Conservation (phyloP, 2,329 filamentous ascomycete species). For the Phyllosticta citribraziliensis region DNA sequence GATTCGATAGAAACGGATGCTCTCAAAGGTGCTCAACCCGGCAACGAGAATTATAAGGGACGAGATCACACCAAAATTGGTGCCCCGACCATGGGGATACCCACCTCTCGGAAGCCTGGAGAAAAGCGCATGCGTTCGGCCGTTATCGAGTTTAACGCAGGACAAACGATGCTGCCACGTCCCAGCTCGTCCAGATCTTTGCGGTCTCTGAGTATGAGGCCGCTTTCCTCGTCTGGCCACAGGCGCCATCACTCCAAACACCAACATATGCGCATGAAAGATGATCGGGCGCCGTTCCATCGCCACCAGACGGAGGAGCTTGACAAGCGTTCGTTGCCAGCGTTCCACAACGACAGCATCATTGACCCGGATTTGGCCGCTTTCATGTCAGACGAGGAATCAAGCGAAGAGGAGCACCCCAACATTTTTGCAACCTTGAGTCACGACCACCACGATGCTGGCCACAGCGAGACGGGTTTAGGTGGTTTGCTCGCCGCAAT, state of each 20-base stretch:
- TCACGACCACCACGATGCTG: slow-evolving; percentile 51
- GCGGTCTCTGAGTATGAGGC: slow-evolving; percentile 60
- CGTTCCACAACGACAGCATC: slow-evolving; percentile 98
- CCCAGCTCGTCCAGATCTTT: slow-evolving; percentile 90
- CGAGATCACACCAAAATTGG: slow-evolving; percentile 34
- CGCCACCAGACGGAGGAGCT: slow-evolving; percentile 60
- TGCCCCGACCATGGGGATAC: slow-evolving; percentile 55
- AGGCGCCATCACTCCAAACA: slow-evolving; percentile 82
- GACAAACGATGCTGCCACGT: slow-evolving; percentile 65
- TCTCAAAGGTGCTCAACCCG: slow-evolving; percentile 10
- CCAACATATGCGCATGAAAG: slow-evolving; percentile 71
- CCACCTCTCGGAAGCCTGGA: slow-evolving; percentile 53
- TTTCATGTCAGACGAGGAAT: slow-evolving; percentile 90
- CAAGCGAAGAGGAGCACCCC: slow-evolving; percentile 85
- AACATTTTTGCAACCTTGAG: slow-evolving; percentile 71
- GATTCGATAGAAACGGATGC: slow-evolving; percentile 15
- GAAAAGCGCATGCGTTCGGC: slow-evolving; percentile 77
- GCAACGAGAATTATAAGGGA: slow-evolving; percentile 10
- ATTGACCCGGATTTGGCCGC: slow-evolving; percentile 93
- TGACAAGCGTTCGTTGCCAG: slow-evolving; percentile 60
- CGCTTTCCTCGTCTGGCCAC: slow-evolving; percentile 68
- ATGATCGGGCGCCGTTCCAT: slow-evolving; percentile 83
- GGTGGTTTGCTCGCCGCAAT: slow-evolving; percentile 62
- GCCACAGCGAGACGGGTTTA: slow-evolving; percentile 61
- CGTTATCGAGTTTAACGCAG: slow-evolving; percentile 73